These are phyloP conservation scores for Rosellinia necatrix DNA, from an alignment of 2,329 filamentous ascomycete species.

Conservation along the genomic window DNA sequence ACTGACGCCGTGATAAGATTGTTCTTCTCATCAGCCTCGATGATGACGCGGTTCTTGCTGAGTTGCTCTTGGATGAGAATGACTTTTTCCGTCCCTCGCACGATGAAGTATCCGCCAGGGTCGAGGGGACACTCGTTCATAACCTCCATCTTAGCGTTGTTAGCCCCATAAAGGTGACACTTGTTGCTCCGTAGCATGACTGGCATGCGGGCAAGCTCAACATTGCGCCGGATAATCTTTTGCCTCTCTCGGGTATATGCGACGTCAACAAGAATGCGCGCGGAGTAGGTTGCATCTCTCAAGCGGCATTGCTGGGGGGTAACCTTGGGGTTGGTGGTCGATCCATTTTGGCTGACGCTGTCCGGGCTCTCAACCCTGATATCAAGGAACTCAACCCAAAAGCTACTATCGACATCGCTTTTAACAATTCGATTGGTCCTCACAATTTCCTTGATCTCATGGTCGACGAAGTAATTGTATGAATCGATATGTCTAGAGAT, in stretches of 20 bases:
- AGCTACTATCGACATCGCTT: conserved; percentile 90
- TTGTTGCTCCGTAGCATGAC: conserved; percentile 97
- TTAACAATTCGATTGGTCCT: conserved; percentile 85
- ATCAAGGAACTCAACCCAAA: conserved; percentile 91
- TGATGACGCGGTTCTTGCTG: conserved; percentile 98
- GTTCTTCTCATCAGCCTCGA: conserved; percentile 91
- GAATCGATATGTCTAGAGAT: conserved; percentile 80
- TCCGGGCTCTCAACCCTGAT: conserved; percentile 85
- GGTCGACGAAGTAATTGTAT: conserved; percentile 97
- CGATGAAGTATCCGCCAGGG: conserved; percentile 96
- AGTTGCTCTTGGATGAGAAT: conserved; percentile 98
- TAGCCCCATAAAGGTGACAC: conserved; percentile 82
- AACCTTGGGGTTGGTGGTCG: conserved; percentile 72
- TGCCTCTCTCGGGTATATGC: conserved; percentile 84
- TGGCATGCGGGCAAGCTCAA: conserved; percentile 87
- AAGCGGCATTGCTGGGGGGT: conserved; percentile 96
- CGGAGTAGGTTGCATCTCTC: conserved; percentile 96
- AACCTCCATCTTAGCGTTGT: conserved; percentile 83
- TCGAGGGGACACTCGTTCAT: conserved; percentile 97
- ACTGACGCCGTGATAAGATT: conserved; percentile 93
- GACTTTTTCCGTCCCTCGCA: conserved; percentile 97
- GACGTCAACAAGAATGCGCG: conserved; percentile 91
- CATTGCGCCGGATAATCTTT: conserved; percentile 73
- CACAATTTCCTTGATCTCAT: conserved; percentile 96
- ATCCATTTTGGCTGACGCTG: conserved; percentile 74